Evolutionary conservation across 1,284 basidiomycete species (phyloP), one percentile per base, ranked within the genome.

Genomic region (Sanghuangporus sanghuang): DNA sequence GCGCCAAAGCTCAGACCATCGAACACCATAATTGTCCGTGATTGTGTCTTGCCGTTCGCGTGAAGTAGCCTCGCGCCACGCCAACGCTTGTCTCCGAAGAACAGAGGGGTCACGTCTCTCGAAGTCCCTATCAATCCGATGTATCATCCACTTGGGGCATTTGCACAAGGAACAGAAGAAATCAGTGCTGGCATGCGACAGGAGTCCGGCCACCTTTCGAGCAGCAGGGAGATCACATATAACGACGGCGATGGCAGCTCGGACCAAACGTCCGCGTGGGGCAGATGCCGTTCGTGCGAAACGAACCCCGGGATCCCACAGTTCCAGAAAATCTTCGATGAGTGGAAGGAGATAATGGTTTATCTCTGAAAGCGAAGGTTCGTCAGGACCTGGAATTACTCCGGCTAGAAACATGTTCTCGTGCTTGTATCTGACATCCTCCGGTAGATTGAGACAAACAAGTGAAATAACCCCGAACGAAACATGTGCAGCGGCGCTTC

Each of bases 381-480:
- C 67, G 9, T 59, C 57, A 9, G 73, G 73, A 5, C 67, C 70
- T 2, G 65, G 73, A 21, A 73, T 70, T 21, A 74, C 57, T 27
- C 69, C 67, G 0, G 70, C 66, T 0, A 72, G 23, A 44, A 69
- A 69, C 23, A 75, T 65, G 64, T 71, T 73, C 40, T 77, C 68
- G 0, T 66, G 32, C 2, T 67, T 60, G 21, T 72, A 72, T 7
- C 69, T 62, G 0, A 76, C 39, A 32, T 68, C 65, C 8, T 66
- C 67, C 9, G 71, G 76, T 9, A 73, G 71, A 59, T 76, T 76
- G 5, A 73, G 63, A 23, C 71, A 69, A 0, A 67, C 64, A 59
- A 81, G 65, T 0, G 67, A 69, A 1, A 81, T 74, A 0, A 69
- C 67, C 0, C 77, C 75, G 36, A 74, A 59, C 3, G 74, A 77